Evolutionary conservation across 1,284 basidiomycete genomes (phyloP).

Genomic region (Trichosporon sp.): DNA sequence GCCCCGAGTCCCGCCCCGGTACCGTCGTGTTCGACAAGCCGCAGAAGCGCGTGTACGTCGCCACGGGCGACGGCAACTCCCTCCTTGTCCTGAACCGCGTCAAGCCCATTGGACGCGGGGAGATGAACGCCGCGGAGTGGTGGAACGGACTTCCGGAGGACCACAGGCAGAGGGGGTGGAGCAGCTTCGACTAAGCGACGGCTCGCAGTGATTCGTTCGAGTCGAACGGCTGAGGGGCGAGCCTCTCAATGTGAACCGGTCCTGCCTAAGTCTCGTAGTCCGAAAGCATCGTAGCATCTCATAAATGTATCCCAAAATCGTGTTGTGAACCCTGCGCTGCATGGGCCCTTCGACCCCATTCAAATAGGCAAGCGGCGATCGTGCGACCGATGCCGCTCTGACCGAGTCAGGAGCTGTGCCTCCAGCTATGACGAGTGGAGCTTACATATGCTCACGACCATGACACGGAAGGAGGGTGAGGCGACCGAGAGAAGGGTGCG

Average conservation of each 20-base stretch:
- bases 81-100: conserved; percentile 63
- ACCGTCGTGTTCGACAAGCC: conserved; percentile 57
- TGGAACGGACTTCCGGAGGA: conserved; percentile 63
- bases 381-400: too few relatives aligned
- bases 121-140: conserved; percentile 62
- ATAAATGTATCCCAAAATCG: background rate
- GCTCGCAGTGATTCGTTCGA: background rate
- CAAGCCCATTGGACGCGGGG: conserved; percentile 64
- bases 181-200: conserved; percentile 22
- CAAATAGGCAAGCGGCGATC: too few relatives aligned
- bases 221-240: background rate
- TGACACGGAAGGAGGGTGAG: too few relatives aligned
- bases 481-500: background rate
- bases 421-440: background rate
- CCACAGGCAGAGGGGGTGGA: conserved; percentile 30
- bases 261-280: background rate
- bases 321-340: background rate
- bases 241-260: too few relatives aligned
- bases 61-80: conserved; percentile 58
- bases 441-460: background rate
- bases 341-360: background rate
- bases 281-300: background rate
- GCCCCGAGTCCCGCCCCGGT: conserved; percentile 24
- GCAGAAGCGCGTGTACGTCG: conserved; percentile 60
- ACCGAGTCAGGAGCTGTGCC: background rate